These are phyloP conservation scores for Nothophytophthora sp. DNA, from an alignment of 352 stramenopile genomes.

Conservation along the genomic window DNA sequence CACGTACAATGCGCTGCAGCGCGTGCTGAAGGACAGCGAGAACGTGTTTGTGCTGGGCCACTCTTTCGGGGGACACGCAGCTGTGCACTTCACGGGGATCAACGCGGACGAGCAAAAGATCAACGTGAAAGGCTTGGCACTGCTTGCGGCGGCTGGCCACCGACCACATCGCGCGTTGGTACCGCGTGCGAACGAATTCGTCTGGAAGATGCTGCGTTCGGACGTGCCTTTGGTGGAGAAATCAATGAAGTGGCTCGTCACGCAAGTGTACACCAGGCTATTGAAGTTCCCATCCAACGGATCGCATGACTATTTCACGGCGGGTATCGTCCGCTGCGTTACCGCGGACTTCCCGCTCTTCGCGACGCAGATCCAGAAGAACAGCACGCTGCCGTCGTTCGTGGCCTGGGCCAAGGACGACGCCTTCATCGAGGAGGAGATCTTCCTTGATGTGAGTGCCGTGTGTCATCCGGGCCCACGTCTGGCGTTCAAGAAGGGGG, in stretches of 20 bases:
- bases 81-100: constrained; percentile 46
- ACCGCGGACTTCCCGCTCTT: constrained; percentile 50
- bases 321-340: constrained; percentile 50
- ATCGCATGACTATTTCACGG: constrained; percentile 56
- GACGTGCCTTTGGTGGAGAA: constrained; percentile 12
- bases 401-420: constrained; percentile 66
- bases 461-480: constrained; percentile 34
- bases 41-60: constrained; percentile 63
- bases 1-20: constrained; percentile 43
- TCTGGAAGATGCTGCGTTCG: constrained; percentile 36
- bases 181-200: constrained; percentile 27
- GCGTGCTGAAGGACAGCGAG: constrained; percentile 26
- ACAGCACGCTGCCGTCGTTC: constrained; percentile 39
- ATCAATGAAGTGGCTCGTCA: constrained; percentile 26
- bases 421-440: constrained; percentile 55
- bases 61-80: constrained; percentile 66
- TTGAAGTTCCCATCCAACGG: constrained; percentile 50
- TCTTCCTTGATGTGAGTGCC: constrained; percentile 42
- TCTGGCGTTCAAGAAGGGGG: constrained; percentile 45
- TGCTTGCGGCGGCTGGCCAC: constrained; percentile 49
- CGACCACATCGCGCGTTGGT: constrained; percentile 46
- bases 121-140: constrained; percentile 40
- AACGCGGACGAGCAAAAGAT: constrained; percentile 33
- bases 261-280: constrained; percentile 46
- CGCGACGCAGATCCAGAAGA: constrained; percentile 23